phyloP scores from a whole-genome alignment of 768 basidiomycete genomes.

The Serendipita sp. region DNA sequence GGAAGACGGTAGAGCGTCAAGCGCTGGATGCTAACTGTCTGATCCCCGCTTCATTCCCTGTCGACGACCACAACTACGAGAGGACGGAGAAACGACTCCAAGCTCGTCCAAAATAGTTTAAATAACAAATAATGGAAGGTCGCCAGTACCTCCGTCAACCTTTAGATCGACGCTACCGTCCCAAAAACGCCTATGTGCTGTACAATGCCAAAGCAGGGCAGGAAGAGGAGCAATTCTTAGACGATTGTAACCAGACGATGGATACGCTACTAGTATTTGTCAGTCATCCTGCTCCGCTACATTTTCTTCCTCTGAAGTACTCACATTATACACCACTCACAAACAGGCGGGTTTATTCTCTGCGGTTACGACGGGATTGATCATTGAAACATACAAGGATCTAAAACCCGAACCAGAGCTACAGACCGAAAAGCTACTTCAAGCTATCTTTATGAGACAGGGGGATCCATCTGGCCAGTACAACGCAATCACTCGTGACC shows the following conservation, averaged over 20 bases:
- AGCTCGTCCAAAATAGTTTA: too few species aligned
- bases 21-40: too few species aligned
- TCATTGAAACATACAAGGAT: conserved; percentile 1
- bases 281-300: background rate
- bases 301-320: background rate
- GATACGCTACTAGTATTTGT: conserved; percentile 7
- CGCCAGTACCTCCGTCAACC: too few species aligned
- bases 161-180: too few species aligned
- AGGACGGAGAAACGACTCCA: too few species aligned
- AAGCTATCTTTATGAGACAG: background rate
- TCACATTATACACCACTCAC: background rate
- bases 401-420: background rate
- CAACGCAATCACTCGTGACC: background rate
- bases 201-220: background rate
- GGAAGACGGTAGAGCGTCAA: too few species aligned
- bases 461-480: background rate
- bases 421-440: background rate
- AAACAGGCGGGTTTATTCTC: conserved; percentile 5
- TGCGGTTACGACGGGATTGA: conserved; percentile 1
- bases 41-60: too few species aligned
- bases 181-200: background rate
- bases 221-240: background rate
- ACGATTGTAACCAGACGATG: background rate
- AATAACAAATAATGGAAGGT: too few species aligned
- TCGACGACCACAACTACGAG: too few species aligned